Conservation (phyloP, 345 rosid genomes). For the Eucalyptus pauciflora region DNA sequence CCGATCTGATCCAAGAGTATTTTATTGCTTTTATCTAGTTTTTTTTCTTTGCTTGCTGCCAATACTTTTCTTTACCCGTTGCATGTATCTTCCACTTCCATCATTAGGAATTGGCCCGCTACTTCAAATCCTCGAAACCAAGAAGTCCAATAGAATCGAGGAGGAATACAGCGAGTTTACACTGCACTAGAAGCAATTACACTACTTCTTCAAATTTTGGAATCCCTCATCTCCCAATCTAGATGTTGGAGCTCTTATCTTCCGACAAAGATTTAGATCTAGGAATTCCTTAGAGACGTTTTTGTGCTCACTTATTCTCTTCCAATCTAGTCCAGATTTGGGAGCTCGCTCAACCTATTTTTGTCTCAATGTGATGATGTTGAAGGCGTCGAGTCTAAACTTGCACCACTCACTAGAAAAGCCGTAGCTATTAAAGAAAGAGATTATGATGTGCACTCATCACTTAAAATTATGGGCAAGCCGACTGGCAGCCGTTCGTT, state of each 20-base stretch:
- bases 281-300: neutral
- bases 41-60: neutral
- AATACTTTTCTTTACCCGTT: neutral
- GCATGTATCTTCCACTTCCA: neutral
- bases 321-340: neutral
- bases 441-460: neutral
- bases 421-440: neutral
- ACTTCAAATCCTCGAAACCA: neutral
- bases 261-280: neutral
- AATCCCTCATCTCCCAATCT: neutral
- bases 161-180: neutral
- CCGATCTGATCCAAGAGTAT: neutral
- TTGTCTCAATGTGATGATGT: neutral
- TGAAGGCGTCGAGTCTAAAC: neutral
- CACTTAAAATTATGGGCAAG: neutral
- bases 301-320: neutral
- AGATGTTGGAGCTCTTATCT: neutral
- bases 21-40: neutral
- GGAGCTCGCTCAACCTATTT: neutral
- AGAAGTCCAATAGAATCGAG: neutral
- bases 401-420: neutral
- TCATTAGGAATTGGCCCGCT: neutral
- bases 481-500: accelerated
- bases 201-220: neutral
- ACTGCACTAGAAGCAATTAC: neutral